Conservation (phyloP, 192 early-diverging fungal species). For the Chytriomyces sp. region DNA sequence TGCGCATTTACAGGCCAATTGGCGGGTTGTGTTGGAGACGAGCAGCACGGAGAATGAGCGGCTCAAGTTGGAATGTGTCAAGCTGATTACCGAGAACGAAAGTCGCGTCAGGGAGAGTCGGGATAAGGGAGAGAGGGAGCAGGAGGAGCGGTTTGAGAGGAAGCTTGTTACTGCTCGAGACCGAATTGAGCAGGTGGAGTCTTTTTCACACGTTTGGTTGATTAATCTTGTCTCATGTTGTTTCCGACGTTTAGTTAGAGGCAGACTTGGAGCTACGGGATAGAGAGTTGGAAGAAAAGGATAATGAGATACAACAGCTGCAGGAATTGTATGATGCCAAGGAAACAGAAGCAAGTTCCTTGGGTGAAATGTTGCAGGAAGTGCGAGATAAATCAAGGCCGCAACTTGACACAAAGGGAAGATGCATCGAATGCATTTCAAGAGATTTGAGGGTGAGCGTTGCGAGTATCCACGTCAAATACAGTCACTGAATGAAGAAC, state of each 20-base stretch:
- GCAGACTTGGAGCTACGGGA: background rate
- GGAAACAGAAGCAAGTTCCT: background rate
- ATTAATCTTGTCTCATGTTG: background rate
- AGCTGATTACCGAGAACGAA: no score
- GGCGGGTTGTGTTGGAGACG: background rate
- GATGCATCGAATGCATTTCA: no score
- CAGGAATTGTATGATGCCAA: background rate
- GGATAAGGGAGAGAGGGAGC: background rate
- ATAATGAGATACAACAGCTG: background rate
- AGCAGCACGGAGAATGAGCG: background rate
- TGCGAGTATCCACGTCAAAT: no score
- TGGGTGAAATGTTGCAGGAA: background rate
- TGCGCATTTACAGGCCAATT: no score
- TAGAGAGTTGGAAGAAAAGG: slow-evolving; percentile 4
- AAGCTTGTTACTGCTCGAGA: background rate
- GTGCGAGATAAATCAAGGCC: no score
- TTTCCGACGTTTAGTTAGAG: background rate
- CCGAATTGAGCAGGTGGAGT: background rate
- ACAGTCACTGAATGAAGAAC: no score
- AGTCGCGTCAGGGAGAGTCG: no score
- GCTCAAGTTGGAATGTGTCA: background rate
- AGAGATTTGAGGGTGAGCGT: no score
- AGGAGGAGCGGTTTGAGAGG: background rate
- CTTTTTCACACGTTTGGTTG: background rate
- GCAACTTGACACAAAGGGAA: no score